Conservation (phyloP, 257 asterid species). For the Penstemon newberryi region DNA sequence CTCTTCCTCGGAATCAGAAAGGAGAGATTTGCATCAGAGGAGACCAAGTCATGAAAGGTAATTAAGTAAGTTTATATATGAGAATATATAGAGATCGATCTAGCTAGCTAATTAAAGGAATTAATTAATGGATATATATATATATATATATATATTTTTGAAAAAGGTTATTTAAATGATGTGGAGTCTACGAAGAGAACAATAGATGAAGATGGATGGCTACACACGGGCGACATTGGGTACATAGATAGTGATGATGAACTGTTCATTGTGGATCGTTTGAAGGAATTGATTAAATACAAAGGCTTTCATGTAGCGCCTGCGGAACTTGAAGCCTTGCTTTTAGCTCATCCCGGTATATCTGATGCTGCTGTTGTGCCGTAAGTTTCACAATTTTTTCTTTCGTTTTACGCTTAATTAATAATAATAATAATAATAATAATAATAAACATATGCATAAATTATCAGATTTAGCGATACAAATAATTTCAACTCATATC, state of each 20-base stretch:
- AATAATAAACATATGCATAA: too few relatives aligned
- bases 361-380: conserved; percentile 65
- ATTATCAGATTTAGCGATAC: too few relatives aligned
- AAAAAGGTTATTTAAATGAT: conserved; percentile 50
- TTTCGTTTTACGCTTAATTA: neutral
- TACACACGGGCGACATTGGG: conserved; percentile 59
- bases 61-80: neutral
- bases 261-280: conserved; percentile 54
- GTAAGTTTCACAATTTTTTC: conserved; percentile 35
- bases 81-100: too few relatives aligned
- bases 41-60: conserved; percentile 57
- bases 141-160: neutral
- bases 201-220: conserved; percentile 52
- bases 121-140: neutral
- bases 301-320: conserved; percentile 69
- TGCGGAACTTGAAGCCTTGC: conserved; percentile 60
- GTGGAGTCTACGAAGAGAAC: conserved; percentile 51
- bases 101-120: too few relatives aligned
- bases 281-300: conserved; percentile 60
- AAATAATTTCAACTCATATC: too few relatives aligned
- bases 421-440: too few relatives aligned
- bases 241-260: conserved; percentile 48
- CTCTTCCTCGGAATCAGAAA: conserved; percentile 40
- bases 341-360: conserved; percentile 48
- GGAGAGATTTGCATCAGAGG: conserved; percentile 56